Evolutionary conservation across 2,329 filamentous ascomycete genomes (phyloP).

Genomic region (Penicillium sp.): DNA sequence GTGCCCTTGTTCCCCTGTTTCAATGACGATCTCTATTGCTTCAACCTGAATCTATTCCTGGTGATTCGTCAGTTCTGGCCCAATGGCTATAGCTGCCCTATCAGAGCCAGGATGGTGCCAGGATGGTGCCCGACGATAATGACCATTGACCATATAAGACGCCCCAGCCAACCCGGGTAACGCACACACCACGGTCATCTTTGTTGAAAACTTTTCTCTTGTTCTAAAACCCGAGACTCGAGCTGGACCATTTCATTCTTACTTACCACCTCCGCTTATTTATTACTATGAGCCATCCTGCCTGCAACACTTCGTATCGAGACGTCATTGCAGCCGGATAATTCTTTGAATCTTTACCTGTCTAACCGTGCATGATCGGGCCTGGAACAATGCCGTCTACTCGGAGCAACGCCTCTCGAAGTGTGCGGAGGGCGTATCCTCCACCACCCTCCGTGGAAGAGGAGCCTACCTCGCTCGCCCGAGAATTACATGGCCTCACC

Average conservation of each 20-base stretch:
- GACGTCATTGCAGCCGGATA: slow-evolving; percentile 23
- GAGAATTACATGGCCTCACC: slow-evolving; percentile 35
- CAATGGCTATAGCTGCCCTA: slow-evolving; percentile 21
- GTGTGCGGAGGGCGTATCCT: slow-evolving; percentile 31
- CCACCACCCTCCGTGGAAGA: slow-evolving; percentile 45
- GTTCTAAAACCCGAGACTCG: slow-evolving; percentile 2
- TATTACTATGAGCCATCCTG: slow-evolving; percentile 21
- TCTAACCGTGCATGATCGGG: slow-evolving; percentile 10
- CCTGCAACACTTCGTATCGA: slow-evolving; percentile 9
- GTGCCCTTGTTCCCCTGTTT: slow-evolving; percentile 6
- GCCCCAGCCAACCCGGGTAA: slow-evolving; percentile 6
- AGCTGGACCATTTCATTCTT: slow-evolving; percentile 2
- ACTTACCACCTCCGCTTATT: slow-evolving; percentile 8
- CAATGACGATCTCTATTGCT: slow-evolving; percentile 9
- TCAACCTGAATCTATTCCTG: slow-evolving; percentile 20
- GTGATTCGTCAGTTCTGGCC: slow-evolving; percentile 18
- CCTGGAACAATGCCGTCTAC: slow-evolving; percentile 19
- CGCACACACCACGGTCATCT: slow-evolving; percentile 10
- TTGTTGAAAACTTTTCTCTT: slow-evolving; percentile 16
- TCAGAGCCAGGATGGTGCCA: slow-evolving; percentile 19
- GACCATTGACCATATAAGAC: slow-evolving; percentile 19
- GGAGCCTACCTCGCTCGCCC: slow-evolving; percentile 39
- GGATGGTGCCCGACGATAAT: slow-evolving; percentile 22
- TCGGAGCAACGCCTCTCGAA: slow-evolving; percentile 8
- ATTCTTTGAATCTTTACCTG: slow-evolving; percentile 1